Conservation (phyloP, 768 basidiomycete genomes). For the Boletus subparvulus region DNA sequence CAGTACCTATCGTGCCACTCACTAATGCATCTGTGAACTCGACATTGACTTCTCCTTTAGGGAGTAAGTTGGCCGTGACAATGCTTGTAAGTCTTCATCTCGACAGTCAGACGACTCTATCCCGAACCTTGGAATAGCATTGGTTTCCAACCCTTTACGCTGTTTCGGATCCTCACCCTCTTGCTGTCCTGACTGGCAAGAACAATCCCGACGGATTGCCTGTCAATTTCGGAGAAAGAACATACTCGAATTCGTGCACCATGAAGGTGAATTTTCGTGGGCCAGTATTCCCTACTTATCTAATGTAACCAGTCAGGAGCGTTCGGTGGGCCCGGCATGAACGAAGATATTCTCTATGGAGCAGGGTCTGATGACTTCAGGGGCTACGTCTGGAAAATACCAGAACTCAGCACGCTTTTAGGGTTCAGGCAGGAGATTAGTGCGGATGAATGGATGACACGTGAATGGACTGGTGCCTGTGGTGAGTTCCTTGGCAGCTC, state of each 20-base stretch:
- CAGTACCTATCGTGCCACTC: constrained; percentile 7
- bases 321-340: constrained; percentile 61
- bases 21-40: constrained; percentile 1
- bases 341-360: constrained; percentile 58
- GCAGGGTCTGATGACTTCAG: constrained; percentile 86
- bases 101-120: background rate
- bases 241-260: constrained; percentile 72
- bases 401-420: constrained; percentile 44
- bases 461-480: constrained; percentile 30
- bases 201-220: constrained; percentile 56
- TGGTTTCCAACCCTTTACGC: constrained; percentile 71
- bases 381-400: constrained; percentile 77
- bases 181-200: constrained; percentile 65
- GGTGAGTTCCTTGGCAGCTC: constrained; percentile 25
- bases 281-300: background rate
- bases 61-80: constrained; percentile 61
- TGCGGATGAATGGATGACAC: constrained; percentile 44
- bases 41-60: constrained; percentile 33
- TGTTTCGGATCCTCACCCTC: constrained; percentile 62
- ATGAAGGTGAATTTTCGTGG: constrained; percentile 57
- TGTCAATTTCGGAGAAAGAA: constrained; percentile 43
- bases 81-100: constrained; percentile 51
- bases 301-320: constrained; percentile 58
- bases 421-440: constrained; percentile 47
- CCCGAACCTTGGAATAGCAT: constrained; percentile 42